Percentiles rank a stretch among this genome's conserved stretches.
These are phyloP conservation scores for Mucor piriformis DNA, from an alignment of 371 early-diverging fungal genomes.

Conservation along the genomic window DNA sequence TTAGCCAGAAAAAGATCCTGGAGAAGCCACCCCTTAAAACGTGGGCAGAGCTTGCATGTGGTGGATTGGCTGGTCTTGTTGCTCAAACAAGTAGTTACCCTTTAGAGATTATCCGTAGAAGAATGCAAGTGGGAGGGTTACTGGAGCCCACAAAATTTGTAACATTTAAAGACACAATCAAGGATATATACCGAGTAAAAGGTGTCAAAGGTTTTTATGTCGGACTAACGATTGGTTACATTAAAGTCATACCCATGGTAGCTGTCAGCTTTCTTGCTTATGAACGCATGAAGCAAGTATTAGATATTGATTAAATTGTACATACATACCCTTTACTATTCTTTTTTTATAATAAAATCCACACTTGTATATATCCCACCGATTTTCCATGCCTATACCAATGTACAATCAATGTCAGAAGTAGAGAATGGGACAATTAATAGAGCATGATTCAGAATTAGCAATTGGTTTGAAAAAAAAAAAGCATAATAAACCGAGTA, in stretches of 20 bases:
- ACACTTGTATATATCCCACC: no score
- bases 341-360: no score
- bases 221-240: conserved; percentile 95
- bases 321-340: no score
- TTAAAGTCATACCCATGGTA: conserved; percentile 93
- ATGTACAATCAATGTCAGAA: no score
- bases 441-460: no score
- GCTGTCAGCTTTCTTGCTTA: conserved; percentile 90
- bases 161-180: conserved; percentile 62
- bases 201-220: conserved; percentile 92
- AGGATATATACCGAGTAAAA: conserved; percentile 61
- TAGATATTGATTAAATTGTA: conserved; percentile 59
- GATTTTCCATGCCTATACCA: no score
- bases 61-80: conserved; percentile 84
- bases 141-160: conserved; percentile 57
- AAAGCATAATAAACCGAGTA: no score
- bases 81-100: conserved; percentile 93
- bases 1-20: conserved; percentile 23
- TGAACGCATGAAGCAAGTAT: conserved; percentile 69
- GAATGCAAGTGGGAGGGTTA: conserved; percentile 89
- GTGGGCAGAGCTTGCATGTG: conserved; percentile 81
- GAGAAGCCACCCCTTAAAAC: conserved; percentile 45
- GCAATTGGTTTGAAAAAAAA: no score
- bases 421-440: no score
- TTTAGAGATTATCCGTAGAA: conserved; percentile 86